These are phyloP conservation scores for Stylonectria norvegica DNA, from an alignment of 2,329 filamentous ascomycete genomes.

Conservation along the genomic window DNA sequence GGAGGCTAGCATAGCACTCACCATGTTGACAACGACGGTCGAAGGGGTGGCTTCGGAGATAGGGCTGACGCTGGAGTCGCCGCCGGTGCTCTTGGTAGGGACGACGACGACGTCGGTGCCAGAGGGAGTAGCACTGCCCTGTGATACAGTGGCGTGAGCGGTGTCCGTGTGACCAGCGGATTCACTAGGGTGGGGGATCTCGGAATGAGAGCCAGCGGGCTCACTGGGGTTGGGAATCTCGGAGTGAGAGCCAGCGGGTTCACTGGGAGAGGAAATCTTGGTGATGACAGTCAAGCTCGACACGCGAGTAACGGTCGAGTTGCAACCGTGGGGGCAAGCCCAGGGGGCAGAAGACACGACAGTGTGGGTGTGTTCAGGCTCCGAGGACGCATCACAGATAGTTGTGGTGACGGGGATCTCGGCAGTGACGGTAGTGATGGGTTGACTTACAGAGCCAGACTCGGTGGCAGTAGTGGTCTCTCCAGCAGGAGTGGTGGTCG, in stretches of 20 bases:
- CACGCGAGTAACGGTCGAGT: constrained; percentile 1
- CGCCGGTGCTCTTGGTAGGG: constrained; percentile 1
- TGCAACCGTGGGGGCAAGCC: constrained; percentile 7
- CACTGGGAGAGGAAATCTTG: not conserved
- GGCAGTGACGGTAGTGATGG: not conserved
- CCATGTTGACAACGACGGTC: constrained; percentile 2
- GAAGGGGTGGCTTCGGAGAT: not conserved
- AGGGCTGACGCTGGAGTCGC: not conserved
- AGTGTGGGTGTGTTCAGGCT: not conserved
- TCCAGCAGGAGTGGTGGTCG: not conserved
- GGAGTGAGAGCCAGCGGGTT: not conserved
- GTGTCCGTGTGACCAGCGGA: too few species aligned
- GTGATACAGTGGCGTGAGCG: not conserved
- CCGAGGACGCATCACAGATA: not conserved
- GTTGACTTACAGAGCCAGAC: not conserved
- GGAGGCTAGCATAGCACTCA: not conserved
- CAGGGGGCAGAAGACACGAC: constrained; percentile 1
- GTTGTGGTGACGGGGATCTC: not conserved
- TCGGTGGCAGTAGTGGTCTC: constrained; percentile 1
- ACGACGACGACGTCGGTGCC: constrained; percentile 1
- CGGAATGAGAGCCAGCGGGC: too few species aligned
- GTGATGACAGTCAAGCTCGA: constrained; percentile 1
- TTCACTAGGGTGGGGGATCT: too few species aligned
- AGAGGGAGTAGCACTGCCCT: not conserved
- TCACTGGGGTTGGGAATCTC: too few species aligned